A percentile compares a stretch with the other conserved stretches of the same genome.
Evolutionary conservation across 2,329 filamentous ascomycete genomes (phyloP).

Genomic region (Fonsecaea pugnacius): DNA sequence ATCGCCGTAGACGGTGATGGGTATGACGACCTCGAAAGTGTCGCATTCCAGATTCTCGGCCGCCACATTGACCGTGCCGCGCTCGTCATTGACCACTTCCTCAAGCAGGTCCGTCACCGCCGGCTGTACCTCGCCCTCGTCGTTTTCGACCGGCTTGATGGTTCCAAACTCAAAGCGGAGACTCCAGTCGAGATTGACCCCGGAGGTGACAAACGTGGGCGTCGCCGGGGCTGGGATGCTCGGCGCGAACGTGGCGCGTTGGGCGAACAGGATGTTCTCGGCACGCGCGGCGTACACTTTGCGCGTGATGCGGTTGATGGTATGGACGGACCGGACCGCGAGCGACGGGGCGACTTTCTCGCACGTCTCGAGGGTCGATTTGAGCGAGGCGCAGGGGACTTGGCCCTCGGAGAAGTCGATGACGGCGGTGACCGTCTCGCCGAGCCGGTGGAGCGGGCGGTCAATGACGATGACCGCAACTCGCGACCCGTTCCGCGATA

Average conservation of each 20-base stretch:
- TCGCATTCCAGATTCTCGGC: conserved; percentile 79
- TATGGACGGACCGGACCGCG: conserved; percentile 81
- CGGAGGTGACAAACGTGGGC: conserved; percentile 89
- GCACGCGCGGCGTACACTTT: conserved; percentile 77
- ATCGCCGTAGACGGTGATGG: conserved; percentile 75
- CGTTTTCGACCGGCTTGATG: conserved; percentile 53
- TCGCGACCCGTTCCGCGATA: conserved; percentile 86
- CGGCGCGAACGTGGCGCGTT: conserved; percentile 77
- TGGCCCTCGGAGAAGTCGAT: conserved; percentile 81
- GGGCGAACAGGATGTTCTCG: conserved; percentile 80
- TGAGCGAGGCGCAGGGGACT: conserved; percentile 82
- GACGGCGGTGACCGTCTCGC: conserved; percentile 80
- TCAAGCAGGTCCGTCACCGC: conserved; percentile 68
- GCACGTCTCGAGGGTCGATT: conserved; percentile 80
- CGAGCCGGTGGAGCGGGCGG: conserved; percentile 83
- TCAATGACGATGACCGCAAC: conserved; percentile 90
- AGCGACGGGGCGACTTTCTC: conserved; percentile 81
- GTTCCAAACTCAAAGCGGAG: conserved; percentile 92
- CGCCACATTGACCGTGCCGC: conserved; percentile 76
- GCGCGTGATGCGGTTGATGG: conserved; percentile 82
- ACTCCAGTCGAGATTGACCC: conserved; percentile 85
- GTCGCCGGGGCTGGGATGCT: conserved; percentile 83
- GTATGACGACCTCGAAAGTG: conserved; percentile 87
- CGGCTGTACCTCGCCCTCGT: conserved; percentile 41
- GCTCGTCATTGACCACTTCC: conserved; percentile 76